phyloP scores from a whole-genome alignment of 352 stramenopile species.

The Phytophthora tubulina region DNA sequence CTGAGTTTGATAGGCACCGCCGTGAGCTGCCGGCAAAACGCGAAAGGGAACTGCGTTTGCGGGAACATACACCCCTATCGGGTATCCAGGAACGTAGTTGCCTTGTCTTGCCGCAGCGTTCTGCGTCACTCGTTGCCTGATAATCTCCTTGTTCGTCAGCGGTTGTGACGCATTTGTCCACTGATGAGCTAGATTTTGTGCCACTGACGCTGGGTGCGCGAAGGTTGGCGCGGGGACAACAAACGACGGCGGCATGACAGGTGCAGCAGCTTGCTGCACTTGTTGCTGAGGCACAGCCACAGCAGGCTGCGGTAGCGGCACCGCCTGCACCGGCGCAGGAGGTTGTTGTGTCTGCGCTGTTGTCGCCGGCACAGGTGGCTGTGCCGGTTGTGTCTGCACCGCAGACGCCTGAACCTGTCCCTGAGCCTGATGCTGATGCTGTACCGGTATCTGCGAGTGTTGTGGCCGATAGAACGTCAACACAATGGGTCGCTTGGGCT shows the following conservation, averaged over 20 bases:
- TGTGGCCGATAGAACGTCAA: conserved; percentile 56
- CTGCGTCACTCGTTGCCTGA: conserved; percentile 32
- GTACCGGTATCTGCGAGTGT: conserved; percentile 2
- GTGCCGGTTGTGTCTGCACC: conserved; percentile 5
- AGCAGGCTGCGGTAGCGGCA: conserved; percentile 15
- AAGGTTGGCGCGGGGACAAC: conserved; percentile 10
- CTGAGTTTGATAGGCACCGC: conserved; percentile 3
- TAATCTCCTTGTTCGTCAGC: conserved; percentile 19
- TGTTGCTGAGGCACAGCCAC: background rate
- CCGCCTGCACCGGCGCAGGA: background rate
- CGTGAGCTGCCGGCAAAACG: background rate
- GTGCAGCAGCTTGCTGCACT: background rate
- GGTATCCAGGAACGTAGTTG: conserved; percentile 24
- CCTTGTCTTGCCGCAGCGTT: conserved; percentile 26
- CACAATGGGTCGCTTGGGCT: conserved; percentile 49
- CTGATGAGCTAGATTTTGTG: conserved; percentile 19
- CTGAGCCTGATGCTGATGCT: background rate
- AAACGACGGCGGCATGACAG: conserved; percentile 23
- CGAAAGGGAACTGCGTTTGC: conserved; percentile 7
- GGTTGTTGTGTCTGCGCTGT: conserved; percentile 6
- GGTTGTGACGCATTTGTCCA: conserved; percentile 24
- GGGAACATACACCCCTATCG: conserved; percentile 9
- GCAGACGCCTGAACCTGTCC: background rate
- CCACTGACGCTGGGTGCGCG: background rate
- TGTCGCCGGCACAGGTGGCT: background rate